Conservation (phyloP, 768 basidiomycete genomes). For the Lenzites betulinus region DNA sequence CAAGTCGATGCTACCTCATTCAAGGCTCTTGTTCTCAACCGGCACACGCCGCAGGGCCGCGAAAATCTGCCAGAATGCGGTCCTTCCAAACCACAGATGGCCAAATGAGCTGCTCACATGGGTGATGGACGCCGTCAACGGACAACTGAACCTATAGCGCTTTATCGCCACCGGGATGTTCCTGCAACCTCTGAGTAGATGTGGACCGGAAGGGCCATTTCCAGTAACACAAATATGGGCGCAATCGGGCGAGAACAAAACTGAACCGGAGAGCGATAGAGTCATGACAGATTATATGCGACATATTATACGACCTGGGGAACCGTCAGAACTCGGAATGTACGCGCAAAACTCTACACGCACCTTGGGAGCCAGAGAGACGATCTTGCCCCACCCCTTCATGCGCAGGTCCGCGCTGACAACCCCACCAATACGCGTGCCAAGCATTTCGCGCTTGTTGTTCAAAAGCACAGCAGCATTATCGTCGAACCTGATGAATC, state of each 20-base stretch:
- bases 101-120: neutral
- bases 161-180: neutral
- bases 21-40: neutral
- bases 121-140: neutral
- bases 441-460: conserved; percentile 94
- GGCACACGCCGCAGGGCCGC: neutral
- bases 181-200: neutral
- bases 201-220: too few species aligned
- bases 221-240: too few species aligned
- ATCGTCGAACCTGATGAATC: conserved; percentile 90
- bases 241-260: too few species aligned
- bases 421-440: conserved; percentile 91
- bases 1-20: neutral
- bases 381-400: conserved; percentile 95
- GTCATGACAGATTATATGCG: neutral
- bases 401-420: conserved; percentile 89
- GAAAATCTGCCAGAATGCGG: neutral
- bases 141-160: neutral
- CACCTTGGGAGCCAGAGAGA: conserved; percentile 90
- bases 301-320: neutral
- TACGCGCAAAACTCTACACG: neutral
- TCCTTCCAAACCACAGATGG: neutral
- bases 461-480: conserved; percentile 94
- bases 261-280: too few species aligned
- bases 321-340: neutral